Conservation (phyloP, 73 alveolate species). For the Paramecium sexaurelia region DNA sequence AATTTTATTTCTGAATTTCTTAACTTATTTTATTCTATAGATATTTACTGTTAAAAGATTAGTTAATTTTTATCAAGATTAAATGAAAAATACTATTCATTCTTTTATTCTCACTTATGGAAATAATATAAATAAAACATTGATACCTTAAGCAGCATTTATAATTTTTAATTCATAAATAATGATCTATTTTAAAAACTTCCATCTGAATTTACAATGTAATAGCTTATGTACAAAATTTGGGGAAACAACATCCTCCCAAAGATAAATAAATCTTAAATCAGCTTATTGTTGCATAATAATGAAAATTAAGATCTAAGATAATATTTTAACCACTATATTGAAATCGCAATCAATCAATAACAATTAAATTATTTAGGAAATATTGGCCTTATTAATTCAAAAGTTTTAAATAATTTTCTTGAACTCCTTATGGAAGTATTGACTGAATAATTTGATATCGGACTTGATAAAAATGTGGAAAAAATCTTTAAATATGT, state of each 20-base stretch:
- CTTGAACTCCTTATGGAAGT: not conserved
- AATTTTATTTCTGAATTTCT: no score
- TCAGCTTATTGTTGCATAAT: not conserved
- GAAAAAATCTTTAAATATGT: not conserved
- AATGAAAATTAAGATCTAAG: not conserved
- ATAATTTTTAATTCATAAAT: not conserved
- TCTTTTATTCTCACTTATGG: not conserved
- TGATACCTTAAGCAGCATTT: no score
- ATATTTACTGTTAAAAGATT: not conserved
- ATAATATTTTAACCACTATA: not conserved
- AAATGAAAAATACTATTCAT: no score
- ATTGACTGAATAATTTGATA: not conserved
- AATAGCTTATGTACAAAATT: not conserved
- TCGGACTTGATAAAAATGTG: not conserved
- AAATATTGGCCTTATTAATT: not conserved
- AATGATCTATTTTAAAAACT: not conserved
- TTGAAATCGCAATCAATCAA: not conserved
- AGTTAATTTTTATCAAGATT: not conserved
- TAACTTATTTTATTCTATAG: not conserved
- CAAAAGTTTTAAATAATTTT: not conserved
- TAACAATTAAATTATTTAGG: not conserved
- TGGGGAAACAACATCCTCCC: not conserved
- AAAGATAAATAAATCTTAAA: not conserved
- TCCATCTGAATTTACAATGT: not conserved
- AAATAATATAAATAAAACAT: no score